Percentiles rank a stretch among this genome's conserved stretches.
These are phyloP conservation scores for Pichia sp. DNA, from an alignment of 1,139 yeast species.

Conservation along the genomic window DNA sequence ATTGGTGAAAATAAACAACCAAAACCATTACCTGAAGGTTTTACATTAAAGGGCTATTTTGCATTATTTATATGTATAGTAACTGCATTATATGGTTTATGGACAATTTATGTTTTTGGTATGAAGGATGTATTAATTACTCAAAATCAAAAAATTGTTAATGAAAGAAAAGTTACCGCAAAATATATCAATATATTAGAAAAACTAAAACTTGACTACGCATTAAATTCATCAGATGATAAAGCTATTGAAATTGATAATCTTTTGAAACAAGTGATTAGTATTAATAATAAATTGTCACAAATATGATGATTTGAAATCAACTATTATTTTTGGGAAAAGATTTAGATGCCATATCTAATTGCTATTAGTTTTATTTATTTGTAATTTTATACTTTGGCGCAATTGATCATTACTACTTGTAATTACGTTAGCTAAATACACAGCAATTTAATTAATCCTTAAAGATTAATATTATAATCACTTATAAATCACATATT, in stretches of 20 bases:
- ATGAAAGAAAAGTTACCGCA: slow-evolving; percentile 18
- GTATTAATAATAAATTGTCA: slow-evolving; percentile 4
- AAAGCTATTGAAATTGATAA: background rate
- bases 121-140: slow-evolving; percentile 50
- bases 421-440: too few species aligned
- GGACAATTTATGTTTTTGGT: slow-evolving; percentile 53
- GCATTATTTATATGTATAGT: slow-evolving; percentile 53
- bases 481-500: background rate
- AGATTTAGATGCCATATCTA: too few species aligned
- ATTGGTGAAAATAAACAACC: slow-evolving; percentile 52
- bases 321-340: too few species aligned
- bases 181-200: slow-evolving; percentile 9
- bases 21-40: slow-evolving; percentile 56
- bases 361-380: too few species aligned
- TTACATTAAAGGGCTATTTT: slow-evolving; percentile 61
- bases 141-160: slow-evolving; percentile 29
- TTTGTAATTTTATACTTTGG: too few species aligned
- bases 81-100: slow-evolving; percentile 54
- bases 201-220: background rate
- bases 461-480: background rate
- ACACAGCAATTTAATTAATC: too few species aligned
- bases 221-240: slow-evolving; percentile 1
- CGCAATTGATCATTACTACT: too few species aligned
- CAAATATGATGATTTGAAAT: background rate
- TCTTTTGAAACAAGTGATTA: slow-evolving; percentile 2